A percentile compares a stretch with the other conserved stretches of the same genome.
These are phyloP conservation scores for Poronia punctata DNA, from an alignment of 495 filamentous ascomycete genomes.

Conservation along the genomic window DNA sequence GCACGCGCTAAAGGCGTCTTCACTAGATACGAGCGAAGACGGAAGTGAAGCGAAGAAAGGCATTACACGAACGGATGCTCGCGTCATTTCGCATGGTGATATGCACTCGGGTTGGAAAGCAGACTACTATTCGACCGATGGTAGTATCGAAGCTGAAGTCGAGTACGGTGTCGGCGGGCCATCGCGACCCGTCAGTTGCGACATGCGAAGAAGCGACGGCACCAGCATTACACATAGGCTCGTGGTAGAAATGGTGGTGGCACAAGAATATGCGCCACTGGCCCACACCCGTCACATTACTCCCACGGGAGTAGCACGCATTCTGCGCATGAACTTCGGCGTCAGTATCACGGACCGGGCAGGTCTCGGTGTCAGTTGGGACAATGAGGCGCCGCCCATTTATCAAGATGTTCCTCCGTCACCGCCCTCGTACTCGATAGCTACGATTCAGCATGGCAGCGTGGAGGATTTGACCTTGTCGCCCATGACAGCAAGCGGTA, in stretches of 20 bases:
- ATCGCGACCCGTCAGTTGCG: constrained; percentile 48
- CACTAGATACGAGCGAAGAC: constrained; percentile 24
- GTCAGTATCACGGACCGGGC: constrained; percentile 71
- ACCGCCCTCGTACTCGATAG: constrained; percentile 63
- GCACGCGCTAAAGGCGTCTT: constrained; percentile 58
- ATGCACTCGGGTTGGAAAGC: constrained; percentile 90
- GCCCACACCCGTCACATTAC: constrained; percentile 63
- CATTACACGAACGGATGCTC: constrained; percentile 66
- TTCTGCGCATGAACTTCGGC: constrained; percentile 88
- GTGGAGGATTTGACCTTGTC: constrained; percentile 17
- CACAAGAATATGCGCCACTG: constrained; percentile 77
- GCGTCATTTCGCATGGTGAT: constrained; percentile 67
- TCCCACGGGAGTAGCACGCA: constrained; percentile 83
- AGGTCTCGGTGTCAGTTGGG: constrained; percentile 92
- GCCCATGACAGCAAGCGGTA: too few relatives aligned
- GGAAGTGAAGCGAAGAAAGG: constrained; percentile 53
- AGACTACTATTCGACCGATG: constrained; percentile 71
- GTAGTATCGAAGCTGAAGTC: constrained; percentile 77
- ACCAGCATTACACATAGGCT: constrained; percentile 75
- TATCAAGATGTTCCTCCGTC: constrained; percentile 91
- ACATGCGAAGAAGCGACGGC: constrained; percentile 71
- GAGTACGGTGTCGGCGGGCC: constrained; percentile 56
- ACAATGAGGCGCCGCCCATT: constrained; percentile 89
- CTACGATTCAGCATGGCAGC: constrained; percentile 18
- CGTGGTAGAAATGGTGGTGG: constrained; percentile 88